Percentiles rank a stretch among this genome's conserved stretches.
These are phyloP conservation scores for Rhazya stricta DNA, from an alignment of 257 asterid species.

Conservation along the genomic window DNA sequence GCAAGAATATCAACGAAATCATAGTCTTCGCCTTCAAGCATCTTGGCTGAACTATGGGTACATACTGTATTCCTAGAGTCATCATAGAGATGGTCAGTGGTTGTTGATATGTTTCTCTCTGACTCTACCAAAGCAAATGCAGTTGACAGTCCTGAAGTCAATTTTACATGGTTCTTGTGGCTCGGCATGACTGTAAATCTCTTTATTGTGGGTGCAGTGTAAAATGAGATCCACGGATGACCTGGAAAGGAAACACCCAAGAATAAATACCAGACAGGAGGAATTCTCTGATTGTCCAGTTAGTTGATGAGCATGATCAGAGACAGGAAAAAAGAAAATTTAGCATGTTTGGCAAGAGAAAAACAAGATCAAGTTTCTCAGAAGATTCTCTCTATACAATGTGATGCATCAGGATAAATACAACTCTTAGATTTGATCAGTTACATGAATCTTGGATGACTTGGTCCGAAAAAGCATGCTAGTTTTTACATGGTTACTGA, in stretches of 20 bases:
- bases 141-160: slow-evolving; percentile 39
- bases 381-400: background rate
- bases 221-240: slow-evolving; percentile 59
- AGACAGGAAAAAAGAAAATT: background rate
- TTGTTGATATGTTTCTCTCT: slow-evolving; percentile 45
- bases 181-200: slow-evolving; percentile 30
- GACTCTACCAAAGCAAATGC: slow-evolving; percentile 35
- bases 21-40: slow-evolving; percentile 37
- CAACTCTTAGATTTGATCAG: background rate
- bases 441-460: background rate
- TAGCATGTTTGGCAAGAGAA: background rate
- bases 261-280: background rate
- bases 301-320: background rate
- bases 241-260: slow-evolving; percentile 30
- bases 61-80: slow-evolving; percentile 29
- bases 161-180: slow-evolving; percentile 26
- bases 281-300: background rate
- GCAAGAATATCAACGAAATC: slow-evolving; percentile 62
- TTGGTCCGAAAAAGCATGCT: background rate
- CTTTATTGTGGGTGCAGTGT: slow-evolving; percentile 33
- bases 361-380: background rate
- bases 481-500: background rate
- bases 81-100: slow-evolving; percentile 41
- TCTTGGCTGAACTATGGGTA: slow-evolving; percentile 23
- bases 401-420: background rate